These are phyloP conservation scores for Fusarium chaquense DNA, from an alignment of 2,329 filamentous ascomycete genomes.

Conservation along the genomic window DNA sequence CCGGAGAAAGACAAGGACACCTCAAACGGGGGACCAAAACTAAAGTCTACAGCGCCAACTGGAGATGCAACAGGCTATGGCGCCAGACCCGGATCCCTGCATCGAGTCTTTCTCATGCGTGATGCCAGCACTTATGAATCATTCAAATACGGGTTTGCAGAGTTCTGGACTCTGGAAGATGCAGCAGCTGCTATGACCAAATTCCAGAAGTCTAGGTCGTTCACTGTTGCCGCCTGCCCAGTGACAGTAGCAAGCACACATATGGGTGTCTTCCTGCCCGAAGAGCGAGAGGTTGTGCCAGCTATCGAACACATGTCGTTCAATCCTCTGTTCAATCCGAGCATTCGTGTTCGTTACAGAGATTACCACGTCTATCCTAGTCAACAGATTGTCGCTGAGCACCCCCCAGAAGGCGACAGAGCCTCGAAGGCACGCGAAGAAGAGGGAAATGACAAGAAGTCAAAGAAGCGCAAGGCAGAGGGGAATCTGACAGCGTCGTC, in stretches of 20 bases:
- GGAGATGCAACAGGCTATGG: conserved; percentile 71
- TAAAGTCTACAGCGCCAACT: conserved; percentile 70
- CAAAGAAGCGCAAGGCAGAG: conserved; percentile 68
- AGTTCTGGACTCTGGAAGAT: conserved; percentile 82
- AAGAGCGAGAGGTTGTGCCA: conserved; percentile 67
- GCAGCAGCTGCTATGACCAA: conserved; percentile 79
- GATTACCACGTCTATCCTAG: conserved; percentile 79
- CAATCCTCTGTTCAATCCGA: conserved; percentile 74
- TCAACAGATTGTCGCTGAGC: conserved; percentile 69
- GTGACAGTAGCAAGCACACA: conserved; percentile 82
- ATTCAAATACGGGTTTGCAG: conserved; percentile 85
- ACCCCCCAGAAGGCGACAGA: conserved; percentile 56
- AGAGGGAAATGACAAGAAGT: conserved; percentile 54
- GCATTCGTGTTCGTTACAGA: conserved; percentile 79
- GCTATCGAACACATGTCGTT: conserved; percentile 75
- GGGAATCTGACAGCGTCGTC: conserved; percentile 45
- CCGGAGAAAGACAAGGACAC: conserved; percentile 60
- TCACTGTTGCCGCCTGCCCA: conserved; percentile 80
- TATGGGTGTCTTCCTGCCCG: conserved; percentile 85
- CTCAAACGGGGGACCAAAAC: conserved; percentile 62
- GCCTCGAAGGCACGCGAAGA: conserved; percentile 40
- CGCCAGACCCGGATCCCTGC: conserved; percentile 78
- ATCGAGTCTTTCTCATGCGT: conserved; percentile 81
- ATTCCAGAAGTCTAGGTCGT: conserved; percentile 77
- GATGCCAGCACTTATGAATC: conserved; percentile 78